Percentiles rank a stretch among this genome's conserved stretches.
phyloP scores from a whole-genome alignment of 2,329 filamentous ascomycete genomes.

The Colletotrichum horii region DNA sequence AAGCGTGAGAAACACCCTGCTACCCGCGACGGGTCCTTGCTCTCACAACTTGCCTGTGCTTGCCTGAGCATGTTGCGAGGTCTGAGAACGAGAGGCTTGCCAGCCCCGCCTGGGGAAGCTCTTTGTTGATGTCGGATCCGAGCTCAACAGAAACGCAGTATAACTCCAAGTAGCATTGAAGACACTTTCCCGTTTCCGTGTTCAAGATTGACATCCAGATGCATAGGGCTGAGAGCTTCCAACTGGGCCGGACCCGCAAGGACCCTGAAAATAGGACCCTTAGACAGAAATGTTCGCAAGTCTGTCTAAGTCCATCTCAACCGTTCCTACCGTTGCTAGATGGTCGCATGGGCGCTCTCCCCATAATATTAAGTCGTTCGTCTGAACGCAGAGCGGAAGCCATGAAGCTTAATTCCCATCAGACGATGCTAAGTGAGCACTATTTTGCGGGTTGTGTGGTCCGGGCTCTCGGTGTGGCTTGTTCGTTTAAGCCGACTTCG shows the following conservation, averaged over 20 bases:
- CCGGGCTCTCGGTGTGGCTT: neutral
- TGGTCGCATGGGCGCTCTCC: neutral
- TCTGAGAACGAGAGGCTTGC: neutral
- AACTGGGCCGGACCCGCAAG: neutral
- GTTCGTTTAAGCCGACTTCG: neutral
- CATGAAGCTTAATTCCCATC: neutral
- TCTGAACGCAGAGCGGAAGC: neutral
- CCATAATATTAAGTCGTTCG: neutral
- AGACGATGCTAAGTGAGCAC: neutral
- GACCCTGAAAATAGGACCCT: neutral
- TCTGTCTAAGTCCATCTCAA: neutral
- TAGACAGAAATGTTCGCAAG: neutral
- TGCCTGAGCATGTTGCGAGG: neutral
- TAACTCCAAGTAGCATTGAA: neutral
- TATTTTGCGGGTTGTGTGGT: neutral
- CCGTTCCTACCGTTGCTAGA: neutral
- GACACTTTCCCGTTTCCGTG: neutral
- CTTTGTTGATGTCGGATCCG: neutral
- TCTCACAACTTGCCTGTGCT: neutral
- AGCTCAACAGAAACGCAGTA: neutral
- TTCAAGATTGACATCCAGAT: neutral
- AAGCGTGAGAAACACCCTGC: neutral
- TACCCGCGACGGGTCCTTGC: neutral
- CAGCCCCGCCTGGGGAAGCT: neutral
- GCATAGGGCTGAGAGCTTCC: neutral